These are phyloP conservation scores for Fraxinus paxiana DNA, from an alignment of 305 asterid genomes.

Conservation along the genomic window DNA sequence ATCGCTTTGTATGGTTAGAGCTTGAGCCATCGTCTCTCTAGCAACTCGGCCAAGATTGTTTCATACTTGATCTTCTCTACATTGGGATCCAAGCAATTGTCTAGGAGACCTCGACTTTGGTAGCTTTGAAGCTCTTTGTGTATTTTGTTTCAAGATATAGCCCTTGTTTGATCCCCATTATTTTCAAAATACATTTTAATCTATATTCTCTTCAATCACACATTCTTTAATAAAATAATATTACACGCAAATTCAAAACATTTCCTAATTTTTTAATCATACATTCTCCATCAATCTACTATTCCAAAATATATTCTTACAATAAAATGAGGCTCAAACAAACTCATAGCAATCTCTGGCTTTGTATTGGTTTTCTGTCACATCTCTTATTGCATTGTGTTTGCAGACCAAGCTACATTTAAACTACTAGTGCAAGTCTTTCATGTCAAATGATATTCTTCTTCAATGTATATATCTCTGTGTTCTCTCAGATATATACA, in stretches of 20 bases:
- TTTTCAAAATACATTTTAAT: too few species aligned
- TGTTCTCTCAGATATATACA: neutral
- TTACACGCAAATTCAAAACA: too few species aligned
- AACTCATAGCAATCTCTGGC: neutral
- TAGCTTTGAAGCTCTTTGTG: neutral
- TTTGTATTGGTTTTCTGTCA: neutral
- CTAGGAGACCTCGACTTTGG: neutral
- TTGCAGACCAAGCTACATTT: neutral
- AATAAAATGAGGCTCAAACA: too few species aligned
- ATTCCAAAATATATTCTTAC: too few species aligned
- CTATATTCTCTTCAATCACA: too few species aligned
- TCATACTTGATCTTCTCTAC: neutral
- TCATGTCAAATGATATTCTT: neutral
- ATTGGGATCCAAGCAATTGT: neutral
- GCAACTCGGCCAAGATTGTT: neutral
- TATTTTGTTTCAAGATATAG: neutral
- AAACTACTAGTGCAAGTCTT: neutral
- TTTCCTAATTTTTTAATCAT: too few species aligned
- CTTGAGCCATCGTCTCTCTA: neutral
- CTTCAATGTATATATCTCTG: neutral
- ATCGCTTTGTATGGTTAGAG: neutral
- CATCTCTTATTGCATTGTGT: neutral
- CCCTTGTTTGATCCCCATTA: too few species aligned
- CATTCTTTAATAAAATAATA: too few species aligned
- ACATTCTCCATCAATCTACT: too few species aligned